phyloP scores from a whole-genome alignment of 192 early-diverging fungal species.

The Geranomyces michiganensis region DNA sequence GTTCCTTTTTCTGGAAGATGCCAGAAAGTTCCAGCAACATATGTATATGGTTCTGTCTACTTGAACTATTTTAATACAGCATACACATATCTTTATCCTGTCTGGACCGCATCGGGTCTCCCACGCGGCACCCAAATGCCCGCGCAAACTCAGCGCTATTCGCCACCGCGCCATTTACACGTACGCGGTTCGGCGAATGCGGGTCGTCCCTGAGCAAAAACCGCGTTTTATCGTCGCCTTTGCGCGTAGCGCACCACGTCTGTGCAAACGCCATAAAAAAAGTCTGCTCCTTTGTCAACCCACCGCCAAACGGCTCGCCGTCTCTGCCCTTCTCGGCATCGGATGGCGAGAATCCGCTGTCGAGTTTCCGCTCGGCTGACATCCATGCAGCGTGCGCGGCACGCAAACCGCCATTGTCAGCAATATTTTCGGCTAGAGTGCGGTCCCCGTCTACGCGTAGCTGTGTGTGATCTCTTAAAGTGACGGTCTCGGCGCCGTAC shows the following conservation, averaged over 20 bases:
- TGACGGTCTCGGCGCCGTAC: constrained; percentile 59
- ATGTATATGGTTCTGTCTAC: too few species aligned
- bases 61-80: constrained; percentile 16
- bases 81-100: constrained; percentile 12
- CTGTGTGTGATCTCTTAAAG: constrained; percentile 35
- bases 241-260: constrained; percentile 65
- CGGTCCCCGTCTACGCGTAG: constrained; percentile 55
- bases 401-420: constrained; percentile 69
- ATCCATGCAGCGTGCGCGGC: constrained; percentile 52
- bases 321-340: background rate
- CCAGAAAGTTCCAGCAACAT: too few species aligned
- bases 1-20: too few species aligned
- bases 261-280: constrained; percentile 73
- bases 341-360: background rate
- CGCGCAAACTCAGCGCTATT: constrained; percentile 39
- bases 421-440: constrained; percentile 68
- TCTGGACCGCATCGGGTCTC: constrained; percentile 20
- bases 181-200: constrained; percentile 34
- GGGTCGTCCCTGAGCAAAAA: constrained; percentile 28
- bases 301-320: constrained; percentile 48
- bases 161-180: constrained; percentile 34
- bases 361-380: constrained; percentile 34
- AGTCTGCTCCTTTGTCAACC: constrained; percentile 61
- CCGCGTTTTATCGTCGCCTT: background rate
- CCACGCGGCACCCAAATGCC: constrained; percentile 34